A percentile compares a stretch with the other conserved stretches of the same genome.
phyloP scores from a whole-genome alignment of 208 protist genomes.

The Histomonas meleagridis region DNA sequence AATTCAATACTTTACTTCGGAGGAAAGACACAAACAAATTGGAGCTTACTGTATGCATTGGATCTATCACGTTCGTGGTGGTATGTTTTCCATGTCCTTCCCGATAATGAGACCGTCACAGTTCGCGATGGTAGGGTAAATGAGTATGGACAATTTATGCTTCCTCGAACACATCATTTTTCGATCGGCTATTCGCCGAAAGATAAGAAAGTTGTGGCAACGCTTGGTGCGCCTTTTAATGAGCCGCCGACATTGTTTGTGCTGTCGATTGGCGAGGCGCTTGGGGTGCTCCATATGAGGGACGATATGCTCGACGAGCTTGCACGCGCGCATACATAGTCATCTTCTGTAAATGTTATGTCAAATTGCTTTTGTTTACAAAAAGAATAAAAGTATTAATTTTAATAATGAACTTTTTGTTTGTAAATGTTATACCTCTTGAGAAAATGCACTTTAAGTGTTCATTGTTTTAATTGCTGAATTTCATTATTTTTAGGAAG shows the following conservation, averaged over 20 bases:
- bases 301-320: background rate
- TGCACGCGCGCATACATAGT: no score
- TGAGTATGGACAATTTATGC: background rate
- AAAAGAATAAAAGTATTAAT: no score
- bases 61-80: background rate
- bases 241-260: background rate
- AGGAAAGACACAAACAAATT: background rate
- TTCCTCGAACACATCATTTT: background rate
- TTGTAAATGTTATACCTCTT: no score
- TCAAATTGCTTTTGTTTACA: no score
- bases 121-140: background rate
- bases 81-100: background rate
- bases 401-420: no score
- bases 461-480: no score
- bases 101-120: background rate
- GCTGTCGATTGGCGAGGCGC: background rate
- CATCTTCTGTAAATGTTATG: no score
- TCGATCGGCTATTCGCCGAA: background rate
- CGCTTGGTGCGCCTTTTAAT: background rate
- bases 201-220: background rate
- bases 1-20: background rate
- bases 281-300: background rate
- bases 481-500: no score
- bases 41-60: background rate
- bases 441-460: no score